Evolutionary conservation across 371 early-diverging fungal species (phyloP).

Genomic region (Mucor saturninus): DNA sequence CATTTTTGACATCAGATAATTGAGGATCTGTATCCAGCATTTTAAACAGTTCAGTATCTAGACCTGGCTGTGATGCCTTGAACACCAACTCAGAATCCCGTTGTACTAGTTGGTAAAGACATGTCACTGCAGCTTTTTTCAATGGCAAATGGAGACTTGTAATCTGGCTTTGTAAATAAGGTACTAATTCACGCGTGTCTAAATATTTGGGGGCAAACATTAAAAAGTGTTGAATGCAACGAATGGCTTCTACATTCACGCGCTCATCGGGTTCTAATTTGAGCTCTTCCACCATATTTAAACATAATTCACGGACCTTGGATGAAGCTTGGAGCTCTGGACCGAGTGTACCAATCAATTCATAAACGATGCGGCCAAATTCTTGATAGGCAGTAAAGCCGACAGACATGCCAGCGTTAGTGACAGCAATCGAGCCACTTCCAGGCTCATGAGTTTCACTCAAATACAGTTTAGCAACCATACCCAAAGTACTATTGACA

Average conservation of each 20-base stretch:
- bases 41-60: constrained; percentile 85
- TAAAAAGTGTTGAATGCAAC: constrained; percentile 87
- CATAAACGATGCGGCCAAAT: constrained; percentile 88
- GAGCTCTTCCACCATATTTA: constrained; percentile 78
- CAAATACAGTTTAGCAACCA: constrained; percentile 84
- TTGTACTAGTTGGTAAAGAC: constrained; percentile 87
- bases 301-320: constrained; percentile 77
- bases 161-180: constrained; percentile 79
- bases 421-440: constrained; percentile 63
- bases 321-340: constrained; percentile 85
- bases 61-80: constrained; percentile 63
- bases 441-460: constrained; percentile 88
- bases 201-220: constrained; percentile 86
- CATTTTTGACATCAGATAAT: constrained; percentile 84
- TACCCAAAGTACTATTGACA: constrained; percentile 84
- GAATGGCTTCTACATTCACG: constrained; percentile 86
- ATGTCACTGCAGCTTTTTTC: constrained; percentile 82
- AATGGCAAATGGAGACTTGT: constrained; percentile 68
- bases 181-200: constrained; percentile 70
- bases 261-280: constrained; percentile 79
- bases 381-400: constrained; percentile 72
- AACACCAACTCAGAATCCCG: constrained; percentile 79
- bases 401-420: constrained; percentile 65
- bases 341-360: constrained; percentile 88
- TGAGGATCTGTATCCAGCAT: constrained; percentile 81